Evolutionary conservation across 2,329 filamentous ascomycete species (phyloP), one percentile per base, ranked within the genome.

Genomic region (Orbilia quercus): DNA sequence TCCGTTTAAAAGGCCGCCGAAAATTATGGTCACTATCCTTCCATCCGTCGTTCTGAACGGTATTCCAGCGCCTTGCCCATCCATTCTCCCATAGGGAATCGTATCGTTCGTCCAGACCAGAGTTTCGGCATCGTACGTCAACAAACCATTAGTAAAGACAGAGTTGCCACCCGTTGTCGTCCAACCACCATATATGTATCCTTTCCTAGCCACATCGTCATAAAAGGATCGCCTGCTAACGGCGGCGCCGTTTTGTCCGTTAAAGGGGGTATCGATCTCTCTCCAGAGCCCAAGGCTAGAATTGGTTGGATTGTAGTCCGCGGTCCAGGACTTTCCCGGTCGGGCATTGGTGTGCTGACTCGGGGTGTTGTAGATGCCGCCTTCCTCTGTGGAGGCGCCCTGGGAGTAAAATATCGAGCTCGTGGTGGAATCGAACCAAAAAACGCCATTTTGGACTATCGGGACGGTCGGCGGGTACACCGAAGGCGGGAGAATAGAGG

Each of bases 111-210:
- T 47, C 64, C 64, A 69, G 11, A 47, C 25, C 54, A 60, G 20
- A 22, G 36, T 54, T 16, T 25, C 55, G 11, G 64, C 54, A 34
- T 69, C 64, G 18, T 69, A 69, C 6, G 64, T 69, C n/a, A 60
- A 47, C 4, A 57, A 18, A 6, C 54, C 64, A 40, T 69, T 54
- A 16, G 64, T 69, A 22, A 69, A 53, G 7, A 60, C 40, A 16
- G 18, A 34, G 5, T 31, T 50, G 0, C 64, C 64, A 0, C 18
- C 47, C 12, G 34, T 28, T n/a, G 64, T 60, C 20, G 53, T 14
- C 64, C 64, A 69, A 7, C 64, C 54, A 25, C 64, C 64, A 22
- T 69, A 69, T 20, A 69, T 69, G 47, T 69, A 69, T 7, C 64
- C 64, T 54, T 47, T 69, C 25, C 64, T 44, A 6, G 64, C 55